Conservation (phyloP, 106 monocot species). For the Phalaenopsis equestris region DNA sequence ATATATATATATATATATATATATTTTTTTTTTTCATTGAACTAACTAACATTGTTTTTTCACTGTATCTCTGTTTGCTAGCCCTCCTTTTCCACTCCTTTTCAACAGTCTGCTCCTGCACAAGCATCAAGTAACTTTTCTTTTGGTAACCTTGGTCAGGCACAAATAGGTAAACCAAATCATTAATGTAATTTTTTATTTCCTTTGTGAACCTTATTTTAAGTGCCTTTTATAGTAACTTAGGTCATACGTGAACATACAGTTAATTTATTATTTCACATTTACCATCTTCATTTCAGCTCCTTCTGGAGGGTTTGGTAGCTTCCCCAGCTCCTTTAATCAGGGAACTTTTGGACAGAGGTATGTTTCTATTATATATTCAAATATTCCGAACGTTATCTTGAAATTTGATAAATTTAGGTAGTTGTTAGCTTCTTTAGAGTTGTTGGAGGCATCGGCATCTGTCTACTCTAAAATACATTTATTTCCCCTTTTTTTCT, state of each 20-base stretch:
- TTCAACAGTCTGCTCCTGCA: constrained; percentile 32
- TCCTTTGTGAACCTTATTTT: not conserved
- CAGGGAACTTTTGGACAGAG: constrained; percentile 48
- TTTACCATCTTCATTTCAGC: constrained; percentile 18
- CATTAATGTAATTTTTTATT: not conserved
- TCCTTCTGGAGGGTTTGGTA: constrained; percentile 48
- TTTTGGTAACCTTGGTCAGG: constrained; percentile 70
- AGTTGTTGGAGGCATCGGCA: no score
- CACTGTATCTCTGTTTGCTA: constrained; percentile 9
- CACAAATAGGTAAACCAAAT: constrained; percentile 44
- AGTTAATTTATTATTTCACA: constrained; percentile 14
- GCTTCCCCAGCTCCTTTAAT: constrained; percentile 31
- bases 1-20: constrained; percentile 4
- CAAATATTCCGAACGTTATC: not conserved
- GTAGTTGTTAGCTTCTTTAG: no score
- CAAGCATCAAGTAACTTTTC: constrained; percentile 42
- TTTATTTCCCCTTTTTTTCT: not conserved
- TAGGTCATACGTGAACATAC: no score
- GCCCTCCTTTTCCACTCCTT: constrained; percentile 50
- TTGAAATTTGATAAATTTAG: not conserved
- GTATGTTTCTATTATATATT: constrained; percentile 35
- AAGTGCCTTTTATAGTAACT: no score
- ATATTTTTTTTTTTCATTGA: not conserved
- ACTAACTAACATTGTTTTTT: not conserved
- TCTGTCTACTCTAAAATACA: not conserved